Evolutionary conservation across 768 basidiomycete genomes (phyloP).

Genomic region (Hebeloma cylindrosporum): DNA sequence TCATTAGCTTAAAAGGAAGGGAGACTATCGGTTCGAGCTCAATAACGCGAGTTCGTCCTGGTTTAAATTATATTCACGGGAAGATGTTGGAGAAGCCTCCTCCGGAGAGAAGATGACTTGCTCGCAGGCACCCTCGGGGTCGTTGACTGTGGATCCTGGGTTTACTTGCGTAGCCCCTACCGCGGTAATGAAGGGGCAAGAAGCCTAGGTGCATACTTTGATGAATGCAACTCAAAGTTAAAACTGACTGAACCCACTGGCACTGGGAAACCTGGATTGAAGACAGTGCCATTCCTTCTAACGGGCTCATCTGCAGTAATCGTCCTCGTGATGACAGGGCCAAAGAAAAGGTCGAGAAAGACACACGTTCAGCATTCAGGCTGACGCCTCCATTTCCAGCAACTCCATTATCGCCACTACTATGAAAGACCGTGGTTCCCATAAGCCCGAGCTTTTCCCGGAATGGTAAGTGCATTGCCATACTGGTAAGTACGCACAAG

Average conservation of each 20-base stretch:
- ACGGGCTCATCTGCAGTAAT: constrained; percentile 23
- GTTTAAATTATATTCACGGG: constrained; percentile 33
- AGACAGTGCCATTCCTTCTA: constrained; percentile 20
- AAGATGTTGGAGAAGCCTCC: constrained; percentile 53
- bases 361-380: constrained; percentile 43
- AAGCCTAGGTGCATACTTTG: constrained; percentile 25
- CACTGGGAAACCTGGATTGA: constrained; percentile 29
- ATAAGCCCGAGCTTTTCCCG: constrained; percentile 62
- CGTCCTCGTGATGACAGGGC: background rate
- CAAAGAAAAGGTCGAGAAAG: background rate
- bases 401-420: constrained; percentile 62
- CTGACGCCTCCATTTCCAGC: constrained; percentile 35
- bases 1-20: constrained; percentile 46
- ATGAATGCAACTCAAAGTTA: too few species aligned
- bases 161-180: constrained; percentile 54
- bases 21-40: constrained; percentile 13
- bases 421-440: constrained; percentile 58
- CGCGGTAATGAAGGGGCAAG: constrained; percentile 53
- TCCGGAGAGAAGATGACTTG: constrained; percentile 45
- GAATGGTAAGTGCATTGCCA: background rate
- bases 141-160: constrained; percentile 41
- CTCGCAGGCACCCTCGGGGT: constrained; percentile 47
- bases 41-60: too few species aligned
- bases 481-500: background rate
- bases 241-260: too few species aligned